These are phyloP conservation scores for Globisporangium paroecandrum DNA, from an alignment of 352 stramenopile genomes.

Conservation along the genomic window DNA sequence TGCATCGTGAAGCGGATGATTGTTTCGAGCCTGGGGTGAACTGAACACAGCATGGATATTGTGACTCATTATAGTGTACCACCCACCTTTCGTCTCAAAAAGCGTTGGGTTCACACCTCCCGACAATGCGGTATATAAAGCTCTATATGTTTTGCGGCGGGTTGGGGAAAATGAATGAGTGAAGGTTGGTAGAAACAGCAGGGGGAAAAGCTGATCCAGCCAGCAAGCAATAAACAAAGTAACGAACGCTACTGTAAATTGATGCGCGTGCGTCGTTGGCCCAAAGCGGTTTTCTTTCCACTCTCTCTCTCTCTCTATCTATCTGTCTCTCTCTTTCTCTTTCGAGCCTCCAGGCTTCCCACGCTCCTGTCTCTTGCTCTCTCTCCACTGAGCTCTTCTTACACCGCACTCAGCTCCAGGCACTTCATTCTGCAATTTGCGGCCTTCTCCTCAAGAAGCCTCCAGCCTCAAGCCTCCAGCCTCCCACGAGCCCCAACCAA, in stretches of 20 bases:
- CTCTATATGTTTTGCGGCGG: neutral
- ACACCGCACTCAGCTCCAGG: neutral
- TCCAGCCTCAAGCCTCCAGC: neutral
- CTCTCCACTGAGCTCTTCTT: neutral
- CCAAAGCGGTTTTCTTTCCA: neutral
- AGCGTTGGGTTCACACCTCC: neutral
- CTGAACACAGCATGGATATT: neutral
- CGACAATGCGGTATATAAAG: neutral
- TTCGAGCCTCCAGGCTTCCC: neutral
- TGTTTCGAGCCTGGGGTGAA: neutral
- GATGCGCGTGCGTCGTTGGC: neutral
- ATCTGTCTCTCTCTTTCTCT: neutral
- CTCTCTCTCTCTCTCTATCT: neutral
- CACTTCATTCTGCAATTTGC: slow-evolving; percentile 35
- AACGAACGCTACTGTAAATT: neutral
- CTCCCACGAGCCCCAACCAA: neutral
- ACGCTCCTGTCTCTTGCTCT: neutral
- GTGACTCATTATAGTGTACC: neutral
- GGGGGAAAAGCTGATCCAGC: neutral
- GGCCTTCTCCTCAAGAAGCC: slow-evolving; percentile 25
- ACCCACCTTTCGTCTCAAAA: neutral
- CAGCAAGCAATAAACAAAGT: neutral
- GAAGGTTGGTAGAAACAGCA: neutral
- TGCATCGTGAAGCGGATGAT: too few relatives aligned
- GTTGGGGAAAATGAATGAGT: neutral